Conservation (phyloP, 139 green algal genomes). For the Desmodesmus armatus region DNA sequence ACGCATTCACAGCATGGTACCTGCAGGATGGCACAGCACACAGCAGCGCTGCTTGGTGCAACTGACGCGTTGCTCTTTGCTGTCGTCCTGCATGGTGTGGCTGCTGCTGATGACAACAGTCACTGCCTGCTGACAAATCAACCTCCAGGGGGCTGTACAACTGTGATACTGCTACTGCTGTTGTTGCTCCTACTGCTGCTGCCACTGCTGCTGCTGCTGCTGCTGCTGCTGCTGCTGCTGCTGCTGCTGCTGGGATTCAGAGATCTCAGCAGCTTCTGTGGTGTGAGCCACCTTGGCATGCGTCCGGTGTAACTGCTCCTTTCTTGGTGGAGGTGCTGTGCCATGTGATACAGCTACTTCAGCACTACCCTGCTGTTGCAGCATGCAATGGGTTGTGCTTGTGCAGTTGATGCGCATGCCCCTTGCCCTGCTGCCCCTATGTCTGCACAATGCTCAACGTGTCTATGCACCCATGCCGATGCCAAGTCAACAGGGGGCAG, state of each 20-base stretch:
- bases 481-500: background rate
- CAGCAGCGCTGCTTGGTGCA: background rate
- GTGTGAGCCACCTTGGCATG: background rate
- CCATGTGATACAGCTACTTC: background rate
- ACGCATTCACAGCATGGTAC: background rate
- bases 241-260: background rate
- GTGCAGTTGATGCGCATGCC: background rate
- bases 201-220: background rate
- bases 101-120: background rate
- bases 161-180: background rate
- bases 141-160: background rate
- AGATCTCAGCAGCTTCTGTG: background rate
- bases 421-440: background rate
- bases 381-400: background rate
- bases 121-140: background rate
- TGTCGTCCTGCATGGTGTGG: background rate
- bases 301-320: background rate
- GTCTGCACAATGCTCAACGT: background rate
- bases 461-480: too few species aligned
- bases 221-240: too few species aligned
- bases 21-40: background rate
- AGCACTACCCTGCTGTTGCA: background rate
- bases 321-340: background rate
- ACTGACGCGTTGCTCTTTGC: background rate
- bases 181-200: background rate